Percentiles rank a stretch among this genome's conserved stretches.
Conservation (phyloP, 2,329 filamentous ascomycete genomes). For the Epichloe sibirici region DNA sequence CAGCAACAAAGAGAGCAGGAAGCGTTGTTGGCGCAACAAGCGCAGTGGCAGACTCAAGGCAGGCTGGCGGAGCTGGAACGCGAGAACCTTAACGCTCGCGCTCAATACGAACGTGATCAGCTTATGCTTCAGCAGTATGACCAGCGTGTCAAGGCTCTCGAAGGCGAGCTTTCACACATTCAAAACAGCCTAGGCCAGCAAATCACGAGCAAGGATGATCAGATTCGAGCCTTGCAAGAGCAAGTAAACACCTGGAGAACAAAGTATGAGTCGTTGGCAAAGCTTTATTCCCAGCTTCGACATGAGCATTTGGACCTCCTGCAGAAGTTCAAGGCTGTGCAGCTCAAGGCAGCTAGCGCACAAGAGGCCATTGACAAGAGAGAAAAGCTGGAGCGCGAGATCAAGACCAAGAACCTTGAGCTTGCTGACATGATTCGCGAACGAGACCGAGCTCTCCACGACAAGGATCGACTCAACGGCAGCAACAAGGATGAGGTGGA, state of each 20-base stretch:
- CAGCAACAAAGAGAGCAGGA: conserved; percentile 88
- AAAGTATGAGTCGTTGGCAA: conserved; percentile 93
- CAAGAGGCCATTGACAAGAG: conserved; percentile 92
- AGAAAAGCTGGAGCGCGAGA: conserved; percentile 90
- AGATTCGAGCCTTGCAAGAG: conserved; percentile 84
- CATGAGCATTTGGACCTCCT: conserved; percentile 90
- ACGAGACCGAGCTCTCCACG: conserved; percentile 82
- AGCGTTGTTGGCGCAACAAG: conserved; percentile 76
- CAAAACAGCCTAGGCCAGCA: conserved; percentile 78
- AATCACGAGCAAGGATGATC: conserved; percentile 80
- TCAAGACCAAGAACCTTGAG: conserved; percentile 99
- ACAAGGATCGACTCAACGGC: conserved; percentile 77
- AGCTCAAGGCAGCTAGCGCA: conserved; percentile 90
- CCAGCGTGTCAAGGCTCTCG: conserved; percentile 81
- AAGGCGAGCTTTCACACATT: conserved; percentile 73
- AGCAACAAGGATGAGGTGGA: conserved; percentile 88
- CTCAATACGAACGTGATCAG: conserved; percentile 95
- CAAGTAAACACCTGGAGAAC: conserved; percentile 96
- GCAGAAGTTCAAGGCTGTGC: conserved; percentile 91
- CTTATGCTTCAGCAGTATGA: conserved; percentile 96
- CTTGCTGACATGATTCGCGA: conserved; percentile 97
- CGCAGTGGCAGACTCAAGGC: conserved; percentile 87
- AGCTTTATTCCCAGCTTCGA: conserved; percentile 90
- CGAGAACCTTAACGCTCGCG: conserved; percentile 85
- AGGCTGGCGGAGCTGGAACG: conserved; percentile 90